phyloP scores from a whole-genome alignment of 2,329 filamentous ascomycete species.

The Pseudogymnoascus sp. region DNA sequence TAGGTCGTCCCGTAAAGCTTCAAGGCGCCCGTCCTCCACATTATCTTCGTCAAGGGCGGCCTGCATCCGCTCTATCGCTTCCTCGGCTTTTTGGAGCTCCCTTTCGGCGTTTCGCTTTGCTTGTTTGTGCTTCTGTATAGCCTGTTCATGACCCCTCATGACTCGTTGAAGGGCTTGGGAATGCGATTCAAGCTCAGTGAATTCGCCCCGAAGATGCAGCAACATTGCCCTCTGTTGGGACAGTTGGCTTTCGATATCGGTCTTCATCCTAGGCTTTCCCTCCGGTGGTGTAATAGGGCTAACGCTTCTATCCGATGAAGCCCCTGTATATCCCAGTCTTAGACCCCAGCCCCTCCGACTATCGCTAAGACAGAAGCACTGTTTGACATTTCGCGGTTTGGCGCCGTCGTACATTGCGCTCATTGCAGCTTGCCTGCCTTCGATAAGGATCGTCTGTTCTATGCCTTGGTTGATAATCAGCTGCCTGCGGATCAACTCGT shows the following conservation, averaged over 20 bases:
- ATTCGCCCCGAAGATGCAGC: slow-evolving; percentile 46
- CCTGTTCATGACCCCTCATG: slow-evolving; percentile 33
- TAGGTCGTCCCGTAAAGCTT: slow-evolving; percentile 49
- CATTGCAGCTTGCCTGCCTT: slow-evolving; percentile 57
- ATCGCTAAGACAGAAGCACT: slow-evolving; percentile 63
- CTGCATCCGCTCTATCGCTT: slow-evolving; percentile 43
- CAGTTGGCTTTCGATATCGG: slow-evolving; percentile 63
- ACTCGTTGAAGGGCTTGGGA: slow-evolving; percentile 24
- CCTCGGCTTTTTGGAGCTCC: slow-evolving; percentile 50
- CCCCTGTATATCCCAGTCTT: slow-evolving; percentile 43
- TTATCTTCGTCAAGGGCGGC: slow-evolving; percentile 58
- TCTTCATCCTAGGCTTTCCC: slow-evolving; percentile 62
- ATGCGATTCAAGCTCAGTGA: slow-evolving; percentile 36
- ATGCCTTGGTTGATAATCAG: slow-evolving; percentile 76
- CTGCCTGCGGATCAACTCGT: slow-evolving; percentile 67
- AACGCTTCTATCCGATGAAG: slow-evolving; percentile 39
- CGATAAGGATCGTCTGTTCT: slow-evolving; percentile 76
- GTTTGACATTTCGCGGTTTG: slow-evolving; percentile 58
- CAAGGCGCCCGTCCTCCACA: slow-evolving; percentile 58
- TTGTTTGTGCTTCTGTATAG: slow-evolving; percentile 42
- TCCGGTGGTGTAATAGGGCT: slow-evolving; percentile 35
- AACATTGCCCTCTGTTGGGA: slow-evolving; percentile 40
- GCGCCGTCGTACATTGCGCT: slow-evolving; percentile 56
- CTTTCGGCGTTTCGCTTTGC: slow-evolving; percentile 42
- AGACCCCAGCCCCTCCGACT: slow-evolving; percentile 50